Base-by-base conservation (phyloP, 2,329 filamentous ascomycete species). In the Alternaria metachromatica region DNA sequence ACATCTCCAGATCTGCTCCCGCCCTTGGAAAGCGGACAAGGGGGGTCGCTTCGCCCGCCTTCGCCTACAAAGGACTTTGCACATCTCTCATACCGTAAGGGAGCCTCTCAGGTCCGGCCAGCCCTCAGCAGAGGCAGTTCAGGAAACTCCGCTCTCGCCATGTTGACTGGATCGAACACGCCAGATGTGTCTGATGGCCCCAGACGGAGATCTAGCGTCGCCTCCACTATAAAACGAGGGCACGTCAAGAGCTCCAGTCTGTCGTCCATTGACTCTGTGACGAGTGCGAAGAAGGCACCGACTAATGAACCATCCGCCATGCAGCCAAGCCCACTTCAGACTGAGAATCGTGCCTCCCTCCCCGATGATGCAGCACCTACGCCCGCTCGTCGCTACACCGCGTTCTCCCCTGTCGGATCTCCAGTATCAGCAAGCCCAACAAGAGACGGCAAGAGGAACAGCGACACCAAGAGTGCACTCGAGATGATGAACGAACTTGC, bases 401-500 rank as follows among this genome's bases (percentile, higher is more conserved):
- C 66, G 9, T 68, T 75, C 11, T 75, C 72, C 8, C 72, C 67
- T 7, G 58, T 76, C 9, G 67, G 68, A 2, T 77, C 77, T 26
- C 76, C 77, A 4, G 64, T 58, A n/a, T 64, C 67, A 15, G 84
- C 86, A 53, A 90, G 88, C 68, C 87, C 90, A 5, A 85, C 85
- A 18, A 92, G 87, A 78, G 84, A 84, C 50, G 83, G 77, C 33
- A 82, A 81, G 18, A 92, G 87, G 78, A 84, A 84, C 51, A 83
- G 77, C 28, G 82, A 81, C 71, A 79, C 73, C 65, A 76, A 75
- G 78, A 84, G 66, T 75, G 72, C 83, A 1, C 76, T 87, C 15
- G 88, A 90, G 59, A 85, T 88, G 8, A 83, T 91, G 65, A 92
- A 88, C 65, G 94, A 96, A 64, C 85, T 93, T 7, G 93, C 96